Evolutionary conservation across 2,329 filamentous ascomycete species (phyloP).

Genomic region (Colletotrichum theobromicola): DNA sequence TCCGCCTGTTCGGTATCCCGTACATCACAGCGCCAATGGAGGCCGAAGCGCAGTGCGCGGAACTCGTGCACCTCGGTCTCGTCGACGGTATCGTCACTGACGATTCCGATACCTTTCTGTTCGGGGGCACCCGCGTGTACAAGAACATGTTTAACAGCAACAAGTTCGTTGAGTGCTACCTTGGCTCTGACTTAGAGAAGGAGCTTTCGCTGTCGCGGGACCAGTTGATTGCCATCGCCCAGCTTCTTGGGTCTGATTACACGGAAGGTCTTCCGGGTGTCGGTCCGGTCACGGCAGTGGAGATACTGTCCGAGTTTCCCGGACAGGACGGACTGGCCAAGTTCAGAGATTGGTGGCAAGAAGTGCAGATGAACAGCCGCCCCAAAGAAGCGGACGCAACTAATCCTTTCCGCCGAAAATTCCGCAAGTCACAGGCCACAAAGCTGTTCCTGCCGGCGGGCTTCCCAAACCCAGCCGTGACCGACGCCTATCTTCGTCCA

Average conservation of each 20-base stretch:
- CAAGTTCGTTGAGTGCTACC: conserved; percentile 97
- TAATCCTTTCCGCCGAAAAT: conserved; percentile 81
- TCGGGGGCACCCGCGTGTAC: conserved; percentile 94
- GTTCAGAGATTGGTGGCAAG: conserved; percentile 88
- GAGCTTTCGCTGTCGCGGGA: conserved; percentile 88
- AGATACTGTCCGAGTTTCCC: conserved; percentile 91
- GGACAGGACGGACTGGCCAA: conserved; percentile 64
- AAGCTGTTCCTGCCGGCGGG: conserved; percentile 84
- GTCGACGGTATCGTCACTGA: conserved; percentile 99
- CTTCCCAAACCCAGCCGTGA: conserved; percentile 82
- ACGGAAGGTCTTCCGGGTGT: conserved; percentile 90
- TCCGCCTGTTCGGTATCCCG: conserved; percentile 89
- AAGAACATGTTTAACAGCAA: conserved; percentile 99
- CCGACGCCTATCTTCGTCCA: conserved; percentile 82
- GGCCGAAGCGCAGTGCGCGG: conserved; percentile 95
- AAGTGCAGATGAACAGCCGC: conserved; percentile 73
- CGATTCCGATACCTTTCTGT: conserved; percentile 95
- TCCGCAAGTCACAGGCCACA: conserved; percentile 76
- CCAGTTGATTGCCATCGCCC: conserved; percentile 87
- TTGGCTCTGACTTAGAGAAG: conserved; percentile 81
- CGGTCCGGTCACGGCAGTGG: conserved; percentile 91
- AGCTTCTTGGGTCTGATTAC: conserved; percentile 92
- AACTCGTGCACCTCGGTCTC: conserved; percentile 82
- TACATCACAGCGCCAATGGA: conserved; percentile 99
- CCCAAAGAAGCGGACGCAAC: conserved; percentile 65